These are phyloP conservation scores for Colletotrichum tabaci DNA, from an alignment of 2,329 filamentous ascomycete genomes.

Conservation along the genomic window DNA sequence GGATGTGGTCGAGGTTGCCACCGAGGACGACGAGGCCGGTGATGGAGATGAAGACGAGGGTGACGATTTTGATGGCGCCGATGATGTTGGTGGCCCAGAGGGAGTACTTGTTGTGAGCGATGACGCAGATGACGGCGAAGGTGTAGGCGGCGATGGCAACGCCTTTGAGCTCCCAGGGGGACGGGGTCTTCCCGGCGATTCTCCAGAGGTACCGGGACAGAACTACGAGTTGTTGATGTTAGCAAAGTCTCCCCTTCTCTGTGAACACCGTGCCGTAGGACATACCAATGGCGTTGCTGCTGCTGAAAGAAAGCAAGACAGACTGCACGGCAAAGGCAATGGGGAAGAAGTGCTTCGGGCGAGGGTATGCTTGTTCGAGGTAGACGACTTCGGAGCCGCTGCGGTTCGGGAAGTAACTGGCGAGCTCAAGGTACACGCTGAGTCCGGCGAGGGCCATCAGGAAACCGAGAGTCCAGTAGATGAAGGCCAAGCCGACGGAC, in stretches of 20 bases:
- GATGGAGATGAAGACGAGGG: conserved; percentile 73
- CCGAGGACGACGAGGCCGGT: conserved; percentile 73
- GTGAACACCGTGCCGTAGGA: neutral
- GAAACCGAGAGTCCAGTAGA: conserved; percentile 77
- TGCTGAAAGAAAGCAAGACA: conserved; percentile 75
- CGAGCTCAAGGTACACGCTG: conserved; percentile 74
- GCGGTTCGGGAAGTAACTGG: conserved; percentile 76
- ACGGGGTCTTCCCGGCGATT: conserved; percentile 64
- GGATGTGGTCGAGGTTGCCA: conserved; percentile 50
- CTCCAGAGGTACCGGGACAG: conserved; percentile 75
- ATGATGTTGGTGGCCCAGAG: conserved; percentile 70
- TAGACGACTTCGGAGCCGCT: conserved; percentile 78
- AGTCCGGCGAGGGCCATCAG: conserved; percentile 70
- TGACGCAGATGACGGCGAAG: conserved; percentile 66
- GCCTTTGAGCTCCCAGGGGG: conserved; percentile 76
- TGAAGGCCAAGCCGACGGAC: conserved; percentile 72
- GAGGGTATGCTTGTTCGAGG: conserved; percentile 77
- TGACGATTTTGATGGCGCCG: conserved; percentile 72
- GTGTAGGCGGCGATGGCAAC: conserved; percentile 76
- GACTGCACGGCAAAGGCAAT: conserved; percentile 75
- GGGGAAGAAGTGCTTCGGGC: conserved; percentile 75
- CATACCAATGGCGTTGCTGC: conserved; percentile 73
- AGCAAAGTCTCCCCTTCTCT: fast-evolving
- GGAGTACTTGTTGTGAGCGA: conserved; percentile 71
- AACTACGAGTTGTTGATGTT: conserved; percentile 54